These are phyloP conservation scores for Lathyrus sativus DNA, from an alignment of 306 rosid species.

Conservation along the genomic window DNA sequence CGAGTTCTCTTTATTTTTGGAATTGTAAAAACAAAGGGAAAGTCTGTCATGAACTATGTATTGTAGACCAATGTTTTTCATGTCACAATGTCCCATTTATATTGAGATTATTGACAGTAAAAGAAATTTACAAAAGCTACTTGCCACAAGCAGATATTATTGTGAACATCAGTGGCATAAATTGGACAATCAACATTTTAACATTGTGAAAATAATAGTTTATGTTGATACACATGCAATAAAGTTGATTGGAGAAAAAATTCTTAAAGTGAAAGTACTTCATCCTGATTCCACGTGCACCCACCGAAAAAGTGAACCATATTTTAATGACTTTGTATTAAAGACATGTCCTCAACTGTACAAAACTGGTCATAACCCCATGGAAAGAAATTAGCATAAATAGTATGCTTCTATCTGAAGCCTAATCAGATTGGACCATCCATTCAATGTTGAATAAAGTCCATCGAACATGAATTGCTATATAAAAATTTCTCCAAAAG, in stretches of 20 bases:
- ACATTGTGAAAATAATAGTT: not conserved
- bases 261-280: conserved; percentile 18
- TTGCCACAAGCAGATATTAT: no score
- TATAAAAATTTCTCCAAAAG: conserved; percentile 1
- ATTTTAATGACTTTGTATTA: conserved; percentile 46
- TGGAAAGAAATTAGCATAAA: conserved; percentile 60
- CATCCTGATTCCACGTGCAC: conserved; percentile 54
- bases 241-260: conserved; percentile 23
- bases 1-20: conserved; percentile 38
- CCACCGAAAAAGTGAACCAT: conserved; percentile 61
- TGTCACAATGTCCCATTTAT: not conserved
- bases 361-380: conserved; percentile 56
- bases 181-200: no score
- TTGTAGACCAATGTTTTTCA: conserved; percentile 40
- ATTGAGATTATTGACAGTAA: no score
- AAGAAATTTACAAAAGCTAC: no score
- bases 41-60: conserved; percentile 36
- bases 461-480: not conserved
- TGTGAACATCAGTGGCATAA: no score
- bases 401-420: conserved; percentile 60
- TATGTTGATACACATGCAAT: conserved; percentile 18
- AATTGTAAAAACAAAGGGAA: conserved; percentile 48
- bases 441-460: no score
- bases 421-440: conserved; percentile 59
- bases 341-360: conserved; percentile 39